Conservation (phyloP, 257 asterid species). For the Mentha longifolia region DNA sequence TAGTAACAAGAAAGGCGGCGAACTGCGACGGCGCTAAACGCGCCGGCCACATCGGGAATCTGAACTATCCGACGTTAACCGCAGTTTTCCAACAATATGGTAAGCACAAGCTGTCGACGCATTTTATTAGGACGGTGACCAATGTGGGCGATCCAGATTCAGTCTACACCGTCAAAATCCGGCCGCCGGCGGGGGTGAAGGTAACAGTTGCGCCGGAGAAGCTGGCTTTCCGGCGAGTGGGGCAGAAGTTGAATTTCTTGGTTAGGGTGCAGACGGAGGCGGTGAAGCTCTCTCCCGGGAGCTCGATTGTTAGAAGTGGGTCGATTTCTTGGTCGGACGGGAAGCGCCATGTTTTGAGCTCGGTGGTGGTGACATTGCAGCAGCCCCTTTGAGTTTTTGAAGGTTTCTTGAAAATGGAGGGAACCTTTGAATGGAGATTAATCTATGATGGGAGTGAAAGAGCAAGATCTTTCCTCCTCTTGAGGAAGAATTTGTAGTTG, state of each 20-base stretch:
- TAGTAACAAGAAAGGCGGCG: constrained; percentile 52
- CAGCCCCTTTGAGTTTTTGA: constrained; percentile 79
- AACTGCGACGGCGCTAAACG: constrained; percentile 71
- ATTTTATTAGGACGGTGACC: constrained; percentile 73
- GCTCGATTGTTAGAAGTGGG: constrained; percentile 70
- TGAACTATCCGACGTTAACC: constrained; percentile 79
- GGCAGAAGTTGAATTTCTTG: constrained; percentile 80
- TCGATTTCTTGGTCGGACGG: constrained; percentile 84
- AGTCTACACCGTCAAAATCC: constrained; percentile 52
- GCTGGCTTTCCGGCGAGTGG: constrained; percentile 72
- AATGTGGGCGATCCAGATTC: constrained; percentile 73
- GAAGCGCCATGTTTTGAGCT: constrained; percentile 66
- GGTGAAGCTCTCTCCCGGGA: constrained; percentile 66
- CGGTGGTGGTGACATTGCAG: constrained; percentile 78
- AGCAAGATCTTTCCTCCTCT: constrained; percentile 30
- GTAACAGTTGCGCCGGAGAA: constrained; percentile 76
- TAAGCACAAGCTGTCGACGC: constrained; percentile 68
- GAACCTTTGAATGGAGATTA: neutral
- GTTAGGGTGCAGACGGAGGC: constrained; percentile 64
- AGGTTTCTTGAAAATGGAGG: constrained; percentile 9
- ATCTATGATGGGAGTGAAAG: constrained; percentile 30
- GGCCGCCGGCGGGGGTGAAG: constrained; percentile 48
- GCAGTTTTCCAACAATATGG: constrained; percentile 77
- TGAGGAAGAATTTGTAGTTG: no score
- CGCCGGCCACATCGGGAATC: constrained; percentile 79